Conservation (phyloP, 768 basidiomycete genomes). For the Chalciporus piperatus region DNA sequence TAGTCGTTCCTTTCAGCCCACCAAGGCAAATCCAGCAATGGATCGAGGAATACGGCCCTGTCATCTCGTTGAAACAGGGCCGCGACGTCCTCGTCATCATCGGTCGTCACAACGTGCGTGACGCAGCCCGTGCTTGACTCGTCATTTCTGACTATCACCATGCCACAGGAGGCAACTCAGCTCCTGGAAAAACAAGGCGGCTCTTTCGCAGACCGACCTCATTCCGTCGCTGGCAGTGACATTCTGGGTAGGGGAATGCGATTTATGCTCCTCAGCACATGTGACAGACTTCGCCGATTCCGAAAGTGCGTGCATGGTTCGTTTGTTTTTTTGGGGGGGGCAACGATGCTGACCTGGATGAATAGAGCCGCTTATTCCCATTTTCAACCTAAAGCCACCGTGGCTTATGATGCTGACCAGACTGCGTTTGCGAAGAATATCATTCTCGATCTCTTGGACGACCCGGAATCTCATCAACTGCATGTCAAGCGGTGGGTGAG, state of each 20-base stretch:
- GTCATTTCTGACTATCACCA: not conserved
- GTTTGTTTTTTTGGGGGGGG: no score
- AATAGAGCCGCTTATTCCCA: constrained; percentile 51
- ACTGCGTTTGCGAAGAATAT: constrained; percentile 32
- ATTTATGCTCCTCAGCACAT: constrained; percentile 47
- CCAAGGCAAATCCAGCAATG: constrained; percentile 20
- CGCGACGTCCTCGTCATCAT: constrained; percentile 25
- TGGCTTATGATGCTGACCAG: constrained; percentile 46
- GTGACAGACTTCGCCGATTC: constrained; percentile 58
- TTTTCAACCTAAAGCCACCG: constrained; percentile 47
- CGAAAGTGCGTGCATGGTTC: constrained; percentile 37
- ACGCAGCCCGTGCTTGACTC: not conserved
- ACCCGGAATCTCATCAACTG: constrained; percentile 21
- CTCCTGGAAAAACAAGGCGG: constrained; percentile 63
- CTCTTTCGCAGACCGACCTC: constrained; percentile 47
- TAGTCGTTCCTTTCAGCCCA: constrained; percentile 5
- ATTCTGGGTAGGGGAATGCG: constrained; percentile 59
- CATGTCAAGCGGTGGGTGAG: constrained; percentile 40
- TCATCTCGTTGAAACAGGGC: constrained; percentile 25
- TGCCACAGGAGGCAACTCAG: constrained; percentile 43
- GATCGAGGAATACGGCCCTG: constrained; percentile 27
- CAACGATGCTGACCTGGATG: no score
- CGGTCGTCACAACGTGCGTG: constrained; percentile 18
- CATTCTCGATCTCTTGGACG: constrained; percentile 20
- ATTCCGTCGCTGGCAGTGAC: constrained; percentile 52